phyloP scores from a whole-genome alignment of 805 yeast genomes.

The Starmerella gropengiesseri region DNA sequence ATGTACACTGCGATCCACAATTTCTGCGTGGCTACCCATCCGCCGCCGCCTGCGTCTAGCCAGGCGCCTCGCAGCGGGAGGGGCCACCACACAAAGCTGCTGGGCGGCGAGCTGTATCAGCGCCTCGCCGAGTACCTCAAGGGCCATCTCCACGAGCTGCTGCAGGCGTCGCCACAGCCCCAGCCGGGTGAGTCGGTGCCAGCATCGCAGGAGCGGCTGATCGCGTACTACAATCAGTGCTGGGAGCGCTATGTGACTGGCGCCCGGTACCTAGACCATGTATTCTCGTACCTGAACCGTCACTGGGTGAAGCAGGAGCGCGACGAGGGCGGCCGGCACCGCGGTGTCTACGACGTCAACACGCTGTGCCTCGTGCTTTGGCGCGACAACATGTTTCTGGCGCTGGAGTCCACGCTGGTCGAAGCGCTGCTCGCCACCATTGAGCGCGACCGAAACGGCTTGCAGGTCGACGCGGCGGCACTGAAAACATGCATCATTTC shows the following conservation, averaged over 20 bases:
- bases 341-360: slow-evolving; percentile 82
- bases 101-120: slow-evolving; percentile 82
- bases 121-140: slow-evolving; percentile 58
- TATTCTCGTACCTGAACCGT: slow-evolving; percentile 88
- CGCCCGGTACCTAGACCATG: slow-evolving; percentile 82
- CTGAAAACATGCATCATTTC: slow-evolving; percentile 72
- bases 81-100: slow-evolving; percentile 37
- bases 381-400: slow-evolving; percentile 71
- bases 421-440: slow-evolving; percentile 66
- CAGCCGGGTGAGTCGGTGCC: slow-evolving; percentile 6
- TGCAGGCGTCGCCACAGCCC: slow-evolving; percentile 18
- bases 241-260: slow-evolving; percentile 90
- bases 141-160: slow-evolving; percentile 34
- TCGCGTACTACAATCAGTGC: slow-evolving; percentile 71
- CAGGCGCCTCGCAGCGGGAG: slow-evolving; percentile 9
- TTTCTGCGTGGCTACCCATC: slow-evolving; percentile 51
- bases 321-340: slow-evolving; percentile 62
- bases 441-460: slow-evolving; percentile 67
- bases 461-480: slow-evolving; percentile 53
- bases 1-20: slow-evolving; percentile 88
- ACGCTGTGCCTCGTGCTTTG: slow-evolving; percentile 79
- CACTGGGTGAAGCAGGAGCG: slow-evolving; percentile 97
- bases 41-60: slow-evolving; percentile 16
- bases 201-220: slow-evolving; percentile 49
- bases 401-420: slow-evolving; percentile 50